Evolutionary conservation across 345 rosid species (phyloP).

Genomic region (Euclidium syriacum): DNA sequence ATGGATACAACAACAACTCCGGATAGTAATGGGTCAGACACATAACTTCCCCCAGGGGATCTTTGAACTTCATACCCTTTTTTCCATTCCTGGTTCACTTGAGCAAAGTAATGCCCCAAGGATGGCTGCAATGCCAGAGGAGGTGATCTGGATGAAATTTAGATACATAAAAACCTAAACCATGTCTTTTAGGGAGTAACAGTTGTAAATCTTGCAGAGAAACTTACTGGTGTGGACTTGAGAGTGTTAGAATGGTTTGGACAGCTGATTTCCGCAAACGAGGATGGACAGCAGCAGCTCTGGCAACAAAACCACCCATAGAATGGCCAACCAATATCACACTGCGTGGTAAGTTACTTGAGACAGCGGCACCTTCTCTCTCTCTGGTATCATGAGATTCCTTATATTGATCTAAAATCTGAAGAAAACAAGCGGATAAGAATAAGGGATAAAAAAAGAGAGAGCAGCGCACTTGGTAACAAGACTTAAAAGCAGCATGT

Average conservation of each 20-base stretch:
- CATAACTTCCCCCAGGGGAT: constrained; percentile 42
- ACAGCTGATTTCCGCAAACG: constrained; percentile 70
- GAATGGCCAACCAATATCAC: constrained; percentile 98
- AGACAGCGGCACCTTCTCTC: constrained; percentile 67
- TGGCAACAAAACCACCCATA: constrained; percentile 99
- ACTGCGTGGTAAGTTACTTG: constrained; percentile 63
- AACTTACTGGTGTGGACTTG: constrained; percentile 97
- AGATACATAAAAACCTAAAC: constrained; percentile 24
- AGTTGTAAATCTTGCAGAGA: constrained; percentile 20
- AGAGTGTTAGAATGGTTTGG: constrained; percentile 84
- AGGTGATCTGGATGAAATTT: constrained; percentile 73
- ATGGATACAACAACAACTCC: constrained; percentile 76
- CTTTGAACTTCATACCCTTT: constrained; percentile 62
- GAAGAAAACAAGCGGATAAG: constrained; percentile 13
- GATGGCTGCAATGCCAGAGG: constrained; percentile 98
- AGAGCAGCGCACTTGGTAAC: neutral
- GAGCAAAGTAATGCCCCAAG: constrained; percentile 73
- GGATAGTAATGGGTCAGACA: constrained; percentile 65
- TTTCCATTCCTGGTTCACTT: constrained; percentile 80
- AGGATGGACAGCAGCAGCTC: constrained; percentile 93
- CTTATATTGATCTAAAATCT: constrained; percentile 90
- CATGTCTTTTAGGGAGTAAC: constrained; percentile 10
- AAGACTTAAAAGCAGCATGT: constrained; percentile 7
- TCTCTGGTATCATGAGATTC: constrained; percentile 66
- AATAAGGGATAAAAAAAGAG: neutral